A percentile compares a stretch with the other conserved stretches of the same genome.
Conservation (phyloP, 306 rosid genomes). For the Inga leiocalycina region DNA sequence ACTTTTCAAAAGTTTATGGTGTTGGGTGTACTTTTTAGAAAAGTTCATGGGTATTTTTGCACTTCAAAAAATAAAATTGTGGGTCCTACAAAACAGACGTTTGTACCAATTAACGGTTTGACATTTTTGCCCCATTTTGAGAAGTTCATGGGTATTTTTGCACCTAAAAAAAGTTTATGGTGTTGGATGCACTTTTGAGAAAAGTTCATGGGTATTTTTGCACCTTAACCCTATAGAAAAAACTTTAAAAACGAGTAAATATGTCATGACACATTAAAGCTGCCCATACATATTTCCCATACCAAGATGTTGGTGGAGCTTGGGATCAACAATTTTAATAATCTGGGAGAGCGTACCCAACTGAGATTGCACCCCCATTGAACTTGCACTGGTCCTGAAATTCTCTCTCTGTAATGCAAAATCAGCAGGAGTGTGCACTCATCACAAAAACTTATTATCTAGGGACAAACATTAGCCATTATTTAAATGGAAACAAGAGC, state of each 20-base stretch:
- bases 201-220: no score
- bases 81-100: no score
- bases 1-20: no score
- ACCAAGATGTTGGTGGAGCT: conserved; percentile 98
- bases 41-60: no score
- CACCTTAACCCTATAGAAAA: no score
- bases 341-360: conserved; percentile 88
- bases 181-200: no score
- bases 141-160: no score
- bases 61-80: no score
- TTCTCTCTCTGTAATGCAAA: conserved; percentile 79
- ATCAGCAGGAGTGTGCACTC: conserved; percentile 38
- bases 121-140: no score
- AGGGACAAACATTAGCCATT: background rate
- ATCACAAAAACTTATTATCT: conserved; percentile 26
- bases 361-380: conserved; percentile 95
- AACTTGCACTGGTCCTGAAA: conserved; percentile 70
- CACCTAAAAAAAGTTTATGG: no score
- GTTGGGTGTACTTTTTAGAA: no score
- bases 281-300: conserved; percentile 33
- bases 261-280: conserved; percentile 10
- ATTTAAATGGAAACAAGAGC: conserved; percentile 25
- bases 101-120: no score
- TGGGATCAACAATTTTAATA: conserved; percentile 84
- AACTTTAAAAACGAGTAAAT: conserved; percentile 6